Base-by-base conservation (phyloP, 2,329 filamentous ascomycete genomes). In the Fusarium camptoceras region DNA sequence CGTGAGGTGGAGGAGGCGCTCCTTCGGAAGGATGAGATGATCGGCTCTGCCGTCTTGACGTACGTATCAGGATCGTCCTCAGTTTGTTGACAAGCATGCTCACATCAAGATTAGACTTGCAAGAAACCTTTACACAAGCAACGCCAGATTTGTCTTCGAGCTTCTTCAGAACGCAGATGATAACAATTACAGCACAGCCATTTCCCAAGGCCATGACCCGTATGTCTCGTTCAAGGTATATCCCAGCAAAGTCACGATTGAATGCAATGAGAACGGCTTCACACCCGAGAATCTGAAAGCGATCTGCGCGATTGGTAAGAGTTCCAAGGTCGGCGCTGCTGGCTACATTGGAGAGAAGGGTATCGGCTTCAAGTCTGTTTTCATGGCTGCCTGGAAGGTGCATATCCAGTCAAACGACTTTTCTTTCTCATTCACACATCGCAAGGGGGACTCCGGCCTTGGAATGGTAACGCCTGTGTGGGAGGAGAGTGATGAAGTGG, bases 81-180 rank as follows among this genome's bases (percentile, higher is more conserved):
- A 42, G 6, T 9, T 39, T 18, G 6, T 3, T 9, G n/a, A 22
- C 5, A 51, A 22, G 22, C 6, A 34, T n/a, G 10, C 57, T 63
- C 24, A 68, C 58, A 15, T n/a, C 2, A 0, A 12, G 0, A 14
- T 9, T 28, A 84, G 83, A 15, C 64, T 84, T n/a, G 80, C 81
- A 2, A 78, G 77, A 39, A 80, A 84, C 31, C 70, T 85, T 1
- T 84, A 85, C 63, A 75, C 78, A 1, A 83, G 77, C 49, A 77
- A 80, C 8, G 78, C 83, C 1, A 79, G 83, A 31, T 88, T 87
- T 66, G 74, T 88, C 1, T 83, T 86, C 34, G 85, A 88, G 71
- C 71, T 88, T 2, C 78, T 88, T 0, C 85, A 87, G 64, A 88
- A 88, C 70, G 84, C 84, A 7, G 86, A 88, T 46, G 85, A 87